Conservation (phyloP, 148 eudicot genomes). For the Beta vulgaris region DNA sequence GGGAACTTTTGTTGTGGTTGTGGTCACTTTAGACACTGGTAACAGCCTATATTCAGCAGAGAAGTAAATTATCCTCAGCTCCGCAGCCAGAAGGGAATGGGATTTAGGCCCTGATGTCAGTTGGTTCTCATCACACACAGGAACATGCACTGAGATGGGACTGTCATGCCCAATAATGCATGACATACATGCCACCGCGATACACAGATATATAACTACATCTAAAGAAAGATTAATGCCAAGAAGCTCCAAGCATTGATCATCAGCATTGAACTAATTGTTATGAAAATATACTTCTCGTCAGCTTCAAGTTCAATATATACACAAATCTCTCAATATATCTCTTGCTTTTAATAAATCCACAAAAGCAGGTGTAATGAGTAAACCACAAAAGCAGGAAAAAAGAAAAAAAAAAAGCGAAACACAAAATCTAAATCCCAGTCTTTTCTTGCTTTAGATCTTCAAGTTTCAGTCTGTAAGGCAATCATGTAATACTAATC, state of each 20-base stretch:
- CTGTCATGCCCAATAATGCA: neutral
- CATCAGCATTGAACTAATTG: neutral
- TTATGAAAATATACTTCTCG: neutral
- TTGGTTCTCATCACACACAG: neutral
- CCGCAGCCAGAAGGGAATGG: neutral
- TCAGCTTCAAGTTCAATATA: neutral
- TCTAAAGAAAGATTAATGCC: conserved; percentile 1
- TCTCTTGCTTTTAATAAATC: no score
- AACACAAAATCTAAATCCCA: neutral
- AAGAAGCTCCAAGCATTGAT: conserved; percentile 3
- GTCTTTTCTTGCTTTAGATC: neutral
- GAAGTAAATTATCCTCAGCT: neutral
- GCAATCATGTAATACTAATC: neutral
- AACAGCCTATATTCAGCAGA: neutral
- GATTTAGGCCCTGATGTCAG: no score
- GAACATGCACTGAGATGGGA: neutral
- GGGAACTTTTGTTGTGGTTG: no score
- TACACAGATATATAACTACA: neutral
- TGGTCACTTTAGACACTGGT: neutral
- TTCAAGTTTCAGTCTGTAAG: neutral
- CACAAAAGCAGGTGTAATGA: neutral
- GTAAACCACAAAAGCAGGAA: neutral
- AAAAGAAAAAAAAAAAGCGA: neutral
- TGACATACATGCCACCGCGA: neutral
- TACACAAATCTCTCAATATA: neutral